A percentile compares a stretch with the other conserved stretches of the same genome.
phyloP scores from a whole-genome alignment of 2,329 filamentous ascomycete genomes.

The Trichocomaceae sp. region DNA sequence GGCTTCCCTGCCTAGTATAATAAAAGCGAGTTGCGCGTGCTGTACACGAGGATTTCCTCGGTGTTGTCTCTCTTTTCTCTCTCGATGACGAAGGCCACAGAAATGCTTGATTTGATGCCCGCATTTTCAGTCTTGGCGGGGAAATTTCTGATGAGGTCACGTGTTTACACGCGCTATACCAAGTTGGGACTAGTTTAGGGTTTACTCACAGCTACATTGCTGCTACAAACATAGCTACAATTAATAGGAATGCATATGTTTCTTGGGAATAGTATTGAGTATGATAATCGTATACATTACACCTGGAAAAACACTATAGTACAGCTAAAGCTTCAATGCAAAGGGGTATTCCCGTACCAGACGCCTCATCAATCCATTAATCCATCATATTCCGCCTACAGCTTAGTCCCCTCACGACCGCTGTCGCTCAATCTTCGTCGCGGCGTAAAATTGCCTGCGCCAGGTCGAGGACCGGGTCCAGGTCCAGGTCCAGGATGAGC shows the following conservation, averaged over 20 bases:
- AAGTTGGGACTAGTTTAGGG: not conserved
- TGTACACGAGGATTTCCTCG: not conserved
- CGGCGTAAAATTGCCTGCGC: constrained; percentile 15
- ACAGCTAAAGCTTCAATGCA: not conserved
- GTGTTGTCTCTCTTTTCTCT: not conserved
- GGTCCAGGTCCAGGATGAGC: constrained; percentile 16
- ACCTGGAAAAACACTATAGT: not conserved
- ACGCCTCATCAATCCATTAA: not conserved
- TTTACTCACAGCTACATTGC: not conserved
- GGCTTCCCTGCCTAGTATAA: not conserved
- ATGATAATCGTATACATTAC: no score
- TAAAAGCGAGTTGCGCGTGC: not conserved
- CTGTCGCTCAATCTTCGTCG: constrained; percentile 34
- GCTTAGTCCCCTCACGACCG: constrained; percentile 37
- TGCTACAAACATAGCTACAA: no score
- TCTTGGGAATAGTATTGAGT: no score
- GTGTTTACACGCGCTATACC: not conserved
- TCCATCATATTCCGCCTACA: constrained; percentile 13
- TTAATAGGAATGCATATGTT: no score
- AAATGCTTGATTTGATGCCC: constrained; percentile 6
- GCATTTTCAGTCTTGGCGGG: not conserved
- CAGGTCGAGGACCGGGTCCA: constrained; percentile 19
- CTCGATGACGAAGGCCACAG: not conserved
- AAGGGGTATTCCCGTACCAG: not conserved
- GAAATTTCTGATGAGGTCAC: constrained; percentile 2